Evolutionary conservation across 495 filamentous ascomycete species (phyloP).

Genomic region (Terfezia claveryi): DNA sequence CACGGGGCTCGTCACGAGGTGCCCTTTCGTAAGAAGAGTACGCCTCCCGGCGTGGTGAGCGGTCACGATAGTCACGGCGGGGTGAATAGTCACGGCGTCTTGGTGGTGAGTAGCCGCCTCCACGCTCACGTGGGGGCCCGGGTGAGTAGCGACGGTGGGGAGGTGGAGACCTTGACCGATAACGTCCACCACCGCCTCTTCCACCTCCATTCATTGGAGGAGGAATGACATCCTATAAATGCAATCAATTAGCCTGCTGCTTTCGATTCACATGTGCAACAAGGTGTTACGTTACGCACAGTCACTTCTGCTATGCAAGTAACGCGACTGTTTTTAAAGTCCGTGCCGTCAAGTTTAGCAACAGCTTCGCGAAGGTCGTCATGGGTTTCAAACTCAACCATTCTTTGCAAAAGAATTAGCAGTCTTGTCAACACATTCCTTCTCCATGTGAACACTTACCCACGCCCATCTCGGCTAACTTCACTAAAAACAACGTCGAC

Average conservation of each 20-base stretch:
- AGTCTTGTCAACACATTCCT: too few relatives aligned
- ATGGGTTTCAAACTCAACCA: slow-evolving; percentile 91
- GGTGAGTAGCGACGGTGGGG: not conserved
- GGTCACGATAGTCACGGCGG: slow-evolving; percentile 19
- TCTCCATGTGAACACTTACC: slow-evolving; percentile 35
- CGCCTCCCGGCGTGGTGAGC: slow-evolving; percentile 16
- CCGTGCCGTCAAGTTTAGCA: slow-evolving; percentile 72
- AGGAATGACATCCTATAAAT: slow-evolving; percentile 7
- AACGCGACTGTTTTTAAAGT: slow-evolving; percentile 74
- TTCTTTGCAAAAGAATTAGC: slow-evolving; percentile 32
- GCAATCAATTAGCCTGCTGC: not conserved
- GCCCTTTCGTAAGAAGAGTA: slow-evolving; percentile 11
- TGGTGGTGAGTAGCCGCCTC: not conserved
- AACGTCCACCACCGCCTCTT: slow-evolving; percentile 1
- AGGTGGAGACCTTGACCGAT: not conserved
- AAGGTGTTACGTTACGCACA: not conserved
- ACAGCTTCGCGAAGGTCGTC: slow-evolving; percentile 75
- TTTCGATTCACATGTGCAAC: not conserved
- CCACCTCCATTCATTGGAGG: slow-evolving; percentile 1
- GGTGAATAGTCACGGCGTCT: slow-evolving; percentile 6
- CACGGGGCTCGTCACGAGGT: slow-evolving; percentile 15
- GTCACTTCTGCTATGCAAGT: slow-evolving; percentile 66
- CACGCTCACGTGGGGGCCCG: slow-evolving; percentile 3
- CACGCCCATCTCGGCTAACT: slow-evolving; percentile 74
- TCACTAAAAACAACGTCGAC: slow-evolving; percentile 97